Evolutionary conservation across 768 basidiomycete species (phyloP).

Genomic region (Tricholoma bakamatsutake): DNA sequence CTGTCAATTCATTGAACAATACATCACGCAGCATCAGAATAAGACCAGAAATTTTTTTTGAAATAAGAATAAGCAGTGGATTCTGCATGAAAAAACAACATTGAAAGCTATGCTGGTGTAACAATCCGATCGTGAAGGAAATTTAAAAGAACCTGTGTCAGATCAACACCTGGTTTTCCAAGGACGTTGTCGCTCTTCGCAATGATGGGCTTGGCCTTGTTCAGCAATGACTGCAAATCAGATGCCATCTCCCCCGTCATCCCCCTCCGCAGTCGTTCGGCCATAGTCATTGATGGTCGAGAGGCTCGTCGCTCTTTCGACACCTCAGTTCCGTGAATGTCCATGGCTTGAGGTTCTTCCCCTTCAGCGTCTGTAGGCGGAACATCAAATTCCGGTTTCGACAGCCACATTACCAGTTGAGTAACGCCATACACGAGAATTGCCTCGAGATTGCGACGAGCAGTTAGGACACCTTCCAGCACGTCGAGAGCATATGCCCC

Average conservation of each 20-base stretch:
- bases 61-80: neutral
- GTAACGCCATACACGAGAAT: slow-evolving; percentile 67
- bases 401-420: slow-evolving; percentile 75
- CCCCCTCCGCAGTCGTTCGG: slow-evolving; percentile 63
- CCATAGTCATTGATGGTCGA: slow-evolving; percentile 45
- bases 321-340: slow-evolving; percentile 22
- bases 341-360: slow-evolving; percentile 37
- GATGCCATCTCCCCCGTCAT: slow-evolving; percentile 78
- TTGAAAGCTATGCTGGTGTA: slow-evolving; percentile 26
- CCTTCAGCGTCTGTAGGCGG: slow-evolving; percentile 35
- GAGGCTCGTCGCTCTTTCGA: slow-evolving; percentile 31
- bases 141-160: slow-evolving; percentile 52
- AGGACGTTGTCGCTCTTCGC: slow-evolving; percentile 49
- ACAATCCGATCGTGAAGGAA: slow-evolving; percentile 63
- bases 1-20: no score
- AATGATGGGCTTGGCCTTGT: slow-evolving; percentile 58
- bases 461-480: slow-evolving; percentile 48
- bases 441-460: slow-evolving; percentile 60
- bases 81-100: slow-evolving; percentile 1
- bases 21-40: no score
- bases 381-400: slow-evolving; percentile 62
- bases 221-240: slow-evolving; percentile 62
- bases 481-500: slow-evolving; percentile 41
- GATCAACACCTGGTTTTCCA: slow-evolving; percentile 43
- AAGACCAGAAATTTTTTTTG: no score